A percentile compares a stretch with the other conserved stretches of the same genome.
phyloP scores from a whole-genome alignment of 768 basidiomycete species.

The Termitomyces sp. region DNA sequence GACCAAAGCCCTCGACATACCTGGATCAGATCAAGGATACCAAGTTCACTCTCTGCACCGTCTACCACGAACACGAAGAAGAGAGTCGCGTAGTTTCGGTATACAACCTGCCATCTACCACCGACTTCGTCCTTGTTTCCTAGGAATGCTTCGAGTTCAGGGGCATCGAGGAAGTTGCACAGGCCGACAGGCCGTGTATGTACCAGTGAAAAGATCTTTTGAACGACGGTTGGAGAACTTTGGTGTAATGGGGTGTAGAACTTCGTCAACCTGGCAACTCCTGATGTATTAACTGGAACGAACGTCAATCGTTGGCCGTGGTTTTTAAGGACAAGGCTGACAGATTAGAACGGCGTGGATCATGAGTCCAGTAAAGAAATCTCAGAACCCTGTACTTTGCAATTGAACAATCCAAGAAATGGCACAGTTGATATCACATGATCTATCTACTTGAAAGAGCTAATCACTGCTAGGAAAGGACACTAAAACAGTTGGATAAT shows the following conservation, averaged over 20 bases:
- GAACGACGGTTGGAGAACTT: constrained; percentile 64
- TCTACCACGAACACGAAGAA: constrained; percentile 98
- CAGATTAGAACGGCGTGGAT: constrained; percentile 87
- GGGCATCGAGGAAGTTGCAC: constrained; percentile 96
- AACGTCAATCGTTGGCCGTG: constrained; percentile 1
- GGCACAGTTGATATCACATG: too few species aligned
- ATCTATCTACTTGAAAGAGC: too few species aligned
- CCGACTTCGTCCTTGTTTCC: constrained; percentile 50
- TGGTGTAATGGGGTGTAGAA: constrained; percentile 83
- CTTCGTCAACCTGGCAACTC: constrained; percentile 79
- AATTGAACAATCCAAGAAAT: too few species aligned
- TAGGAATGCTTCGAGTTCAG: constrained; percentile 75
- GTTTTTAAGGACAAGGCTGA: constrained; percentile 31
- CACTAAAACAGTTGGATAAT: neutral
- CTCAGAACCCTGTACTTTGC: too few species aligned
- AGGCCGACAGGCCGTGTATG: constrained; percentile 75
- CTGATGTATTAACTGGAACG: constrained; percentile 84
- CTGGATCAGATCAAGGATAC: constrained; percentile 95
- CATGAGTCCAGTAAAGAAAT: constrained; percentile 37
- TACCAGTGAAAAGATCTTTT: constrained; percentile 89
- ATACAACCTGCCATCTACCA: constrained; percentile 83
- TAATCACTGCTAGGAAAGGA: too few species aligned
- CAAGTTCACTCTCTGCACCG: constrained; percentile 93
- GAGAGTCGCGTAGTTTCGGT: constrained; percentile 92
- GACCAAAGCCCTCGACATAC: constrained; percentile 33